These are phyloP conservation scores for Fraxinus platypoda DNA, from an alignment of 305 asterid genomes.

Conservation along the genomic window DNA sequence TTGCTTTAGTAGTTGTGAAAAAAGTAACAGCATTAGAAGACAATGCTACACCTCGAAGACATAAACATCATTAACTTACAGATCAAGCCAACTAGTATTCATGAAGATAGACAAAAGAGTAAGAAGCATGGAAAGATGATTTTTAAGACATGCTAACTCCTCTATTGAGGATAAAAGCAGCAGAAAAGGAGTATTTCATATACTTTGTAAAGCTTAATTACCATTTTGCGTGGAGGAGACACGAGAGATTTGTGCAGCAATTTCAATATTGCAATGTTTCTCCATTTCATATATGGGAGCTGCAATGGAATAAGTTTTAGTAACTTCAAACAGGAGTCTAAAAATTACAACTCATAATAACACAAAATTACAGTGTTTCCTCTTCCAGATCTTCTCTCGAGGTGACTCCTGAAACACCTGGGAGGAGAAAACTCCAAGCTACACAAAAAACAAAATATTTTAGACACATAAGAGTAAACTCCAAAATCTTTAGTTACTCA, in stretches of 20 bases:
- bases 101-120: slow-evolving; percentile 13
- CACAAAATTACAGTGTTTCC: slow-evolving; percentile 65
- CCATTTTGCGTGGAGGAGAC: slow-evolving; percentile 69
- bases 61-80: background rate
- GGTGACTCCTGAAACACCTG: slow-evolving; percentile 99
- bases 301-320: slow-evolving; percentile 40
- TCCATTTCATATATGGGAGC: slow-evolving; percentile 96
- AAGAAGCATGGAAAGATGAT: background rate
- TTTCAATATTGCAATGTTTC: slow-evolving; percentile 96
- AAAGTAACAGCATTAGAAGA: background rate
- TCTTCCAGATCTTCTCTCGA: slow-evolving; percentile 86
- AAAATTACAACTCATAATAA: slow-evolving; percentile 13
- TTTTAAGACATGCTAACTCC: background rate
- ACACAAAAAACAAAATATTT: slow-evolving; percentile 29
- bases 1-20: background rate
- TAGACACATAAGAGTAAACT: slow-evolving; percentile 14
- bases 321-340: slow-evolving; percentile 29
- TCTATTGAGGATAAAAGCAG: background rate
- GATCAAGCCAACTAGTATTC: background rate
- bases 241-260: slow-evolving; percentile 84
- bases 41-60: background rate
- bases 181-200: slow-evolving; percentile 7
- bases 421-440: slow-evolving; percentile 99
- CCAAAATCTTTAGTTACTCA: slow-evolving; percentile 9
- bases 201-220: slow-evolving; percentile 28